Evolutionary conservation across 2,329 filamentous ascomycete genomes (phyloP).

Genomic region (Chaetomium globosum): DNA sequence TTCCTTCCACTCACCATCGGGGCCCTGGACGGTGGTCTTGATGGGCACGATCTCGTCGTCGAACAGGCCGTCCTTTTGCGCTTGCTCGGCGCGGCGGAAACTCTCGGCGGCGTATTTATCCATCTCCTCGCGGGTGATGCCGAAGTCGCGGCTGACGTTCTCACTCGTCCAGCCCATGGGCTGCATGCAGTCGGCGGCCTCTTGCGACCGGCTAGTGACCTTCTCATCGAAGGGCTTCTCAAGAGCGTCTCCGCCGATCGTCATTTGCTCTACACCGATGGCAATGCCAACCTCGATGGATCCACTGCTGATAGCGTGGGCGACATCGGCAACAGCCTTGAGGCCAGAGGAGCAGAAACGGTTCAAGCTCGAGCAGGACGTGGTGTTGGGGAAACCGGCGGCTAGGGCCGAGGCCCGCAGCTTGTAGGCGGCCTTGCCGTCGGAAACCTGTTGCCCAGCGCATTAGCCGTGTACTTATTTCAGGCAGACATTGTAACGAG

Average conservation of each 20-base stretch:
- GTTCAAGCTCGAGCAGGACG: slow-evolving; percentile 80
- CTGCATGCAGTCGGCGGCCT: slow-evolving; percentile 83
- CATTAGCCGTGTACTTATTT: background rate
- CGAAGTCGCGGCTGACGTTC: slow-evolving; percentile 91
- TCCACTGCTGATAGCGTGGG: slow-evolving; percentile 78
- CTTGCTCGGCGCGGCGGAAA: slow-evolving; percentile 82
- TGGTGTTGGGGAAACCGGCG: slow-evolving; percentile 91
- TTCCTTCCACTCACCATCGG: slow-evolving; percentile 75
- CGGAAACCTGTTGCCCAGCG: slow-evolving; percentile 63
- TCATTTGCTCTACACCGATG: slow-evolving; percentile 88
- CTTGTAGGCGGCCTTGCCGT: slow-evolving; percentile 87
- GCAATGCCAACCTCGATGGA: slow-evolving; percentile 87
- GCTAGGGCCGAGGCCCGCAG: slow-evolving; percentile 84
- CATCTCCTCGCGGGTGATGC: slow-evolving; percentile 76
- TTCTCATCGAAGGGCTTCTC: slow-evolving; percentile 75
- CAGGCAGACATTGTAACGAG: background rate
- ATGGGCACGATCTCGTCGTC: slow-evolving; percentile 95
- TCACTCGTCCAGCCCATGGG: slow-evolving; percentile 98
- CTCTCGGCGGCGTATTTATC: slow-evolving; percentile 86
- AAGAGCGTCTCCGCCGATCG: slow-evolving; percentile 68
- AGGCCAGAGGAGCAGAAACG: slow-evolving; percentile 97
- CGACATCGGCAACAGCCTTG: slow-evolving; percentile 93
- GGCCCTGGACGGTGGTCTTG: slow-evolving; percentile 76
- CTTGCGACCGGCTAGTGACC: slow-evolving; percentile 70
- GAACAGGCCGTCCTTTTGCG: slow-evolving; percentile 88